Conservation (phyloP, 768 basidiomycete species). For the Calocera cornea region DNA sequence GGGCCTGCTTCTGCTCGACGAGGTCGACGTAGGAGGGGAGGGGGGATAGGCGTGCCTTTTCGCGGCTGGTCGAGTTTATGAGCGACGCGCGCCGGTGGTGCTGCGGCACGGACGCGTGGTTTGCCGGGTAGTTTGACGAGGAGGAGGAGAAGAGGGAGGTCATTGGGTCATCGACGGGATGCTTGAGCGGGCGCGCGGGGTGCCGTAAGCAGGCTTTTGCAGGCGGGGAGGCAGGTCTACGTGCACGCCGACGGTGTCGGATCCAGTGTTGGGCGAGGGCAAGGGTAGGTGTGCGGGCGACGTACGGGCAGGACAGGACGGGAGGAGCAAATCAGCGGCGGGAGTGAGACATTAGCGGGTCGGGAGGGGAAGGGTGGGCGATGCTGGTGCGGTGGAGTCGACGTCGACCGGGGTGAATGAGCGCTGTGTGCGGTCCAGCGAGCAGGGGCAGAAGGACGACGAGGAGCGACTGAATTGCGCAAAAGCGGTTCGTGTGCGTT, state of each 20-base stretch:
- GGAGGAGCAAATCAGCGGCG: not conserved
- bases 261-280: not conserved
- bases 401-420: not conserved
- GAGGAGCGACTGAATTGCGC: not conserved
- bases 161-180: conserved; percentile 4
- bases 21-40: conserved; percentile 14
- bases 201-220: not conserved
- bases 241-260: not conserved
- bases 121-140: not conserved
- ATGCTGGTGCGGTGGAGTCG: not conserved
- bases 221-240: not conserved
- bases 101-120: not conserved
- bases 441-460: not conserved
- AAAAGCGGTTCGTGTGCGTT: not conserved
- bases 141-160: conserved; percentile 2
- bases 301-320: not conserved
- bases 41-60: conserved; percentile 17
- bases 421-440: not conserved
- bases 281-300: not conserved
- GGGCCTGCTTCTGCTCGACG: conserved; percentile 1
- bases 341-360: not conserved
- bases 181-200: not conserved
- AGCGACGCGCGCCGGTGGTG: not conserved
- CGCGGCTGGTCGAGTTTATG: conserved; percentile 2
- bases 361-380: not conserved